phyloP scores from a whole-genome alignment of 208 protist genomes.

The Novymonas esmeraldas region DNA sequence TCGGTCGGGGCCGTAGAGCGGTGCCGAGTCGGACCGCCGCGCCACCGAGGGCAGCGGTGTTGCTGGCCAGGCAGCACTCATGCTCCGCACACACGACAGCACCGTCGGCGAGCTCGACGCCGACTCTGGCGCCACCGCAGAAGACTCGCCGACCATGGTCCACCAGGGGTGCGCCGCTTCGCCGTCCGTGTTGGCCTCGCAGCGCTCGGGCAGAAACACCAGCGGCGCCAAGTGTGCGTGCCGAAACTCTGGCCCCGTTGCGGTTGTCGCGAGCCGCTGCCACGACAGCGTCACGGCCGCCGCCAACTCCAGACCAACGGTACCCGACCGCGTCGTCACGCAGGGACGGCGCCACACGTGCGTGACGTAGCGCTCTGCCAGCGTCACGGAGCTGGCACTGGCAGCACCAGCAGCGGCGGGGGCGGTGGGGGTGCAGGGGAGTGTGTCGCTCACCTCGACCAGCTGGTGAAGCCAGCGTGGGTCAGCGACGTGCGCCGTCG shows the following conservation, averaged over 20 bases:
- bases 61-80: constrained; percentile 6
- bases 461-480: constrained; percentile 21
- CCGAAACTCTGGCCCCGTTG: neutral
- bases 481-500: neutral
- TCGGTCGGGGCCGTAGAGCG: too few relatives aligned
- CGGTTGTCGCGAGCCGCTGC: neutral
- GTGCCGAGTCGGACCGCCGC: neutral
- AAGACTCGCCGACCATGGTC: neutral
- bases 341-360: constrained; percentile 25
- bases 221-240: constrained; percentile 5
- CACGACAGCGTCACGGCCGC: neutral
- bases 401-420: neutral
- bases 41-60: too few relatives aligned
- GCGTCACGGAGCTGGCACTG: neutral
- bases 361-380: constrained; percentile 15
- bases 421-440: neutral
- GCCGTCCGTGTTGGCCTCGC: neutral
- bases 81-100: neutral
- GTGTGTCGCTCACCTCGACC: constrained; percentile 27
- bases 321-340: constrained; percentile 19
- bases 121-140: neutral
- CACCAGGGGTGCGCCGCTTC: neutral
- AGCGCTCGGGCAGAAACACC: neutral
- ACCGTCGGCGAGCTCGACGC: neutral
- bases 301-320: constrained; percentile 8